Base-by-base conservation (phyloP, 2,329 filamentous ascomycete species). In the Sphaceloma murrayae region DNA sequence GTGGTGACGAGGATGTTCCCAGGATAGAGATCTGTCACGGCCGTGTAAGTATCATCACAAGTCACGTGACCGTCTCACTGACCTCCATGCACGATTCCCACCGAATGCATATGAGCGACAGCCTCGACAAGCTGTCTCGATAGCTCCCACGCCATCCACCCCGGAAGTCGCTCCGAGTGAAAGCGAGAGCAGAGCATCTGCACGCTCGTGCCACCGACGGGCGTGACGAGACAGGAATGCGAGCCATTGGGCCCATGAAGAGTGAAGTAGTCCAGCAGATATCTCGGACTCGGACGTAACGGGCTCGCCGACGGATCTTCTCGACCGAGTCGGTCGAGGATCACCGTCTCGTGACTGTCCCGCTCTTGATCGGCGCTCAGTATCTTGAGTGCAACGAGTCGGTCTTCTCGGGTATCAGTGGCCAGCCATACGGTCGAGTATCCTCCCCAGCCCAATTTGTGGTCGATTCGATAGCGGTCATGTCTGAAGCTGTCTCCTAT, bases 351-450 rank as follows among this genome's bases (percentile, higher is more conserved):
- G 19, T 39, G 46, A 6, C 43, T 39, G 7, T 45, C 32, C 6
- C 39, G 42, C n/a, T 40, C 46, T 16, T 45, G 46, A 24, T 50
- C 49, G 17, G 32, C 38, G 13, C 43, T 50, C n/a, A 50, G 34
- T 21, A 50, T 47, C 19, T 48, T 50, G 17, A 50, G 19, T 10
- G 48, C 33, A 5, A 39, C 42, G 4, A 9, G 42, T 14, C 42
- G 30, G 11, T 9, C 8, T 9, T 24, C 22, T n/a, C 27, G 16
- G 8, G 13, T 27, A 61, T 60, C 48, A 55, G 54, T 51, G 58
- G 61, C 54, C 60, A 65, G 47, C 62, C 62, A 33, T 53, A 53
- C 50, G 53, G 54, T 63, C 59, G 49, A 66, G 56, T 45, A 66
- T 3, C 56, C 55, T 43, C 61, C 62, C 51, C 53, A 56, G 18